Percentiles rank a stretch among this genome's conserved stretches.
Conservation (phyloP, 305 asterid species). For the Fraxinus nigra region DNA sequence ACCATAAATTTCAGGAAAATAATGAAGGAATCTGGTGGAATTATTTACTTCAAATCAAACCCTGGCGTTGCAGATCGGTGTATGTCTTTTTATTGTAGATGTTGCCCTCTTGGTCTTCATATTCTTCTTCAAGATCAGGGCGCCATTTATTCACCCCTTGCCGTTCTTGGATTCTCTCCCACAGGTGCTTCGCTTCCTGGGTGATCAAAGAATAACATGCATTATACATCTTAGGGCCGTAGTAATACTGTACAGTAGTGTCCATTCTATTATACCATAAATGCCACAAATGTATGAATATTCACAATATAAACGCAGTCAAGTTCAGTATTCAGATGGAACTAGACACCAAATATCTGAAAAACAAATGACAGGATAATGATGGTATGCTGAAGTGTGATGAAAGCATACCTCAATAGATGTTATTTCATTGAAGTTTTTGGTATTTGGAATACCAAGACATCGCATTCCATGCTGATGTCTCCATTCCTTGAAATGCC, state of each 20-base stretch:
- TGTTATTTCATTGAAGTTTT: slow-evolving; percentile 90
- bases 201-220: slow-evolving; percentile 4
- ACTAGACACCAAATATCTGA: neutral
- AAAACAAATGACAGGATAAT: neutral
- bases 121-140: slow-evolving; percentile 97
- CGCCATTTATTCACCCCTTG: slow-evolving; percentile 94
- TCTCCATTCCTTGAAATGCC: slow-evolving; percentile 98
- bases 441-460: slow-evolving; percentile 92
- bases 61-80: slow-evolving; percentile 96
- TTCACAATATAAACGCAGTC: neutral
- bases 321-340: neutral
- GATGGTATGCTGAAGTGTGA: neutral
- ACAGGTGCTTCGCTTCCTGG: slow-evolving; percentile 91
- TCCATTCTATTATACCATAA: neutral
- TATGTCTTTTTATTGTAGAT: slow-evolving; percentile 95
- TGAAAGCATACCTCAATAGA: slow-evolving; percentile 63
- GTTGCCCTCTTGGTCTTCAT: slow-evolving; percentile 96
- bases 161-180: slow-evolving; percentile 89
- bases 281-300: neutral
- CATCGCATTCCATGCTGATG: slow-evolving; percentile 99
- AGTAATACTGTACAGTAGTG: neutral
- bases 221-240: neutral
- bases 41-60: slow-evolving; percentile 52
- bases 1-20: slow-evolving; percentile 16
- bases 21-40: neutral